Conservation (phyloP, 2,329 filamentous ascomycete genomes). For the Gliomastix tumulicola region DNA sequence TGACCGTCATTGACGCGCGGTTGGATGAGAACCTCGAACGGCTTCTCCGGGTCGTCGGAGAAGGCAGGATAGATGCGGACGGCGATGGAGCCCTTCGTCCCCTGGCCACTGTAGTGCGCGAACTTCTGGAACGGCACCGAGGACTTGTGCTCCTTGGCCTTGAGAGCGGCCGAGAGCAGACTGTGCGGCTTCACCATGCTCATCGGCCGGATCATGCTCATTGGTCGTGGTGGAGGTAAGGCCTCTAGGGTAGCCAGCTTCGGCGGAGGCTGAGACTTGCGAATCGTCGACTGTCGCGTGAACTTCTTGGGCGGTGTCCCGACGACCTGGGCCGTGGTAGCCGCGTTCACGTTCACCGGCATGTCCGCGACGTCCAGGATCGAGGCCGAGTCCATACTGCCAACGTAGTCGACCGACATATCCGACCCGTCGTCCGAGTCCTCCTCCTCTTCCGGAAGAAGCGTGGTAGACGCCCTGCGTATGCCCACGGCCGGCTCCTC, state of each 20-base stretch:
- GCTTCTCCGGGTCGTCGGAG: slow-evolving; percentile 55
- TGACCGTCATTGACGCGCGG: slow-evolving; percentile 63
- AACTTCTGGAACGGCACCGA: slow-evolving; percentile 71
- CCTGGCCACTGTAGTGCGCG: slow-evolving; percentile 69
- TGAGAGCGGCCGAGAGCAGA: slow-evolving; percentile 64
- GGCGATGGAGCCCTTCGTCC: slow-evolving; percentile 67
- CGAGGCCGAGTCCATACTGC: slow-evolving; percentile 63
- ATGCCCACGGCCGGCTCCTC: slow-evolving; percentile 30
- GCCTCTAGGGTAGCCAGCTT: slow-evolving; percentile 54
- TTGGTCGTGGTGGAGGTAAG: slow-evolving; percentile 64
- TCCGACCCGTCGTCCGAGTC: slow-evolving; percentile 57
- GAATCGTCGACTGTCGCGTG: slow-evolving; percentile 54
- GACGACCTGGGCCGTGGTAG: slow-evolving; percentile 50
- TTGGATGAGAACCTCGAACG: slow-evolving; percentile 66
- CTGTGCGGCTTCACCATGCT: slow-evolving; percentile 66
- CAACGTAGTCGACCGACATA: slow-evolving; percentile 58
- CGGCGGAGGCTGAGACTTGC: slow-evolving; percentile 50
- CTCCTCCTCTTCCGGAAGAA: slow-evolving; percentile 51
- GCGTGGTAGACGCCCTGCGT: slow-evolving; percentile 37
- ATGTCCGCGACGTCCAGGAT: slow-evolving; percentile 61
- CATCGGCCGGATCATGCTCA: slow-evolving; percentile 54
- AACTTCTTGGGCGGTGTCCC: slow-evolving; percentile 58
- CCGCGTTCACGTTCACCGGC: slow-evolving; percentile 44
- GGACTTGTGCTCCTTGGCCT: slow-evolving; percentile 62
- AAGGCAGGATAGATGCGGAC: slow-evolving; percentile 74